These are phyloP conservation scores for Beauveria brongniartii DNA, from an alignment of 2,329 filamentous ascomycete genomes.

Conservation along the genomic window DNA sequence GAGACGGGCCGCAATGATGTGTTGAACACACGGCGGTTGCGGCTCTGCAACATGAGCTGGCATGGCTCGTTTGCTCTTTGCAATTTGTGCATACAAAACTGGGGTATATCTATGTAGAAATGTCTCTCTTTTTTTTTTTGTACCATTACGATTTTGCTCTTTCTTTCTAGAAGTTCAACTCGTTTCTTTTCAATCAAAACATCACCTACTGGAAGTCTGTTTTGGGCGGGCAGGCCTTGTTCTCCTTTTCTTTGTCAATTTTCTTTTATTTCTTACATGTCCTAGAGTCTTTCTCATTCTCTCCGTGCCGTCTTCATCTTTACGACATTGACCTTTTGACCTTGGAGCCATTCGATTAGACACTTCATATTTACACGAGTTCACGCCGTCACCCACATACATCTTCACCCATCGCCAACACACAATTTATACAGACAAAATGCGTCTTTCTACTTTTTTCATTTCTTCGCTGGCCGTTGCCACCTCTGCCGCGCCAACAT, in stretches of 20 bases:
- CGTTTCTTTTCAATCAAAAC: background rate
- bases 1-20: background rate
- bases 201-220: background rate
- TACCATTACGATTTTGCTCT: background rate
- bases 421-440: conserved; percentile 26
- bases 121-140: conserved; percentile 3
- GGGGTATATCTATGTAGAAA: conserved; percentile 5
- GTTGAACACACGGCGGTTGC: conserved; percentile 1
- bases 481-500: conserved; percentile 38
- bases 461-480: conserved; percentile 36
- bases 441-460: conserved; percentile 43
- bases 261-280: conserved; percentile 16
- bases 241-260: conserved; percentile 8
- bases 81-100: background rate
- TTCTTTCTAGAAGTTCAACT: background rate
- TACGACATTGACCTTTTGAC: background rate
- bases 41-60: background rate
- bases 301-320: conserved; percentile 13
- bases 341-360: conserved; percentile 10
- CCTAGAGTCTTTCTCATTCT: conserved; percentile 15
- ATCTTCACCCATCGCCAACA: background rate
- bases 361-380: conserved; percentile 12
- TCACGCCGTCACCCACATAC: background rate
- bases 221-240: background rate
- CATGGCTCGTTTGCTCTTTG: background rate